Conservation (phyloP, 1,284 basidiomycete species). For the Ceratobasidium sp. region DNA sequence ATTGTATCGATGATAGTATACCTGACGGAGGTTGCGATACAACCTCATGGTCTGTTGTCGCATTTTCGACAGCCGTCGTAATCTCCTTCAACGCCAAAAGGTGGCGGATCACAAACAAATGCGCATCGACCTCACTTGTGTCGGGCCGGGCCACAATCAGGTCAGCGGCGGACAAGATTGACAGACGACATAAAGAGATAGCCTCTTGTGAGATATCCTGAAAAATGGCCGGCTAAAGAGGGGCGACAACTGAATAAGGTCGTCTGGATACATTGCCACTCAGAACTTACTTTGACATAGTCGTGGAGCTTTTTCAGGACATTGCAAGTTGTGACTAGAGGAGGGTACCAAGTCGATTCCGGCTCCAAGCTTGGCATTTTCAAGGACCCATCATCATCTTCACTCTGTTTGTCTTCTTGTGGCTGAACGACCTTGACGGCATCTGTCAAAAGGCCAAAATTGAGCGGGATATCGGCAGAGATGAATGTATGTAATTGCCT, state of each 20-base stretch:
- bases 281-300: conserved; percentile 78
- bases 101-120: conserved; percentile 87
- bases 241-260: conserved; percentile 20
- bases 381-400: conserved; percentile 62
- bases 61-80: conserved; percentile 69
- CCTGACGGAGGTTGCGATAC: conserved; percentile 42
- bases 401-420: conserved; percentile 47
- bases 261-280: conserved; percentile 18
- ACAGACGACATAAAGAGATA: conserved; percentile 78
- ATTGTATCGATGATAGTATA: neutral
- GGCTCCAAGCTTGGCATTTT: conserved; percentile 73
- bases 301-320: conserved; percentile 86
- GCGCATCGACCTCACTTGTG: conserved; percentile 66
- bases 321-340: conserved; percentile 84
- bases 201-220: conserved; percentile 94
- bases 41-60: conserved; percentile 63
- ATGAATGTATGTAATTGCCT: conserved; percentile 53
- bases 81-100: conserved; percentile 92
- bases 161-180: conserved; percentile 74
- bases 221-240: conserved; percentile 80
- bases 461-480: neutral
- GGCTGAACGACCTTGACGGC: conserved; percentile 7
- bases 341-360: conserved; percentile 88
- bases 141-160: conserved; percentile 51
- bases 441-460: conserved; percentile 4